Evolutionary conservation across 495 filamentous ascomycete species (phyloP).

Genomic region (Aspergillus sclerotioniger): DNA sequence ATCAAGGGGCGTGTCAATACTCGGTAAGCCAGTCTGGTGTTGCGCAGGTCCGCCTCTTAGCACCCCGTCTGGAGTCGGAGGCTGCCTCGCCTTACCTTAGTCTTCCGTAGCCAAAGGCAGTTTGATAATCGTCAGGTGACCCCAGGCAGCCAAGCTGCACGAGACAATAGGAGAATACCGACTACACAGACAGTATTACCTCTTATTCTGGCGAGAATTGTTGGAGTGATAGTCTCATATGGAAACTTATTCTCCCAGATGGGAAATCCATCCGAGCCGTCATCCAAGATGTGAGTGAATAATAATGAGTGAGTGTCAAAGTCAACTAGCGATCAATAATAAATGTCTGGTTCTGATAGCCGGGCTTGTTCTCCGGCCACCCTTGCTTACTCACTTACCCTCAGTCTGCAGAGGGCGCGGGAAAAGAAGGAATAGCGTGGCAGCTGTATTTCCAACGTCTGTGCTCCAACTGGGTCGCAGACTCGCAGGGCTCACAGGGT

Average conservation of each 20-base stretch:
- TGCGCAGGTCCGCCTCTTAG: background rate
- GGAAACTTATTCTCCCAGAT: background rate
- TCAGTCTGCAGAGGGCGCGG: background rate
- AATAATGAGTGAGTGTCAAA: background rate
- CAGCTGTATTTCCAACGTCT: conserved; percentile 8
- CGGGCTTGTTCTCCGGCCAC: background rate
- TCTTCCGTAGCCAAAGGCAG: background rate
- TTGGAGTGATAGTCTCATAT: background rate
- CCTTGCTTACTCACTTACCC: background rate
- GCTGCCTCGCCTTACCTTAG: background rate
- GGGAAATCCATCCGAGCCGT: background rate
- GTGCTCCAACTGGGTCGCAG: conserved; percentile 8
- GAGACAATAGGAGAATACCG: too few relatives aligned
- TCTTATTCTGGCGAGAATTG: background rate
- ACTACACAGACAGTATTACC: too few relatives aligned
- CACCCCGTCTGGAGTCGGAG: background rate
- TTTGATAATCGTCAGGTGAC: conserved; percentile 5
- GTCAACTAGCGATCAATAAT: background rate
- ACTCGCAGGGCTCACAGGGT: conserved; percentile 3
- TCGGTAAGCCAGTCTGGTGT: conserved; percentile 2
- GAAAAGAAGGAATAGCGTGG: conserved; percentile 11
- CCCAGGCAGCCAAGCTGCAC: background rate
- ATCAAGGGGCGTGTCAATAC: background rate
- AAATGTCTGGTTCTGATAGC: background rate
- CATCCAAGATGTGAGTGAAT: background rate